phyloP scores from a whole-genome alignment of 2,329 filamentous ascomycete species.

The Cytospora schulzeri region DNA sequence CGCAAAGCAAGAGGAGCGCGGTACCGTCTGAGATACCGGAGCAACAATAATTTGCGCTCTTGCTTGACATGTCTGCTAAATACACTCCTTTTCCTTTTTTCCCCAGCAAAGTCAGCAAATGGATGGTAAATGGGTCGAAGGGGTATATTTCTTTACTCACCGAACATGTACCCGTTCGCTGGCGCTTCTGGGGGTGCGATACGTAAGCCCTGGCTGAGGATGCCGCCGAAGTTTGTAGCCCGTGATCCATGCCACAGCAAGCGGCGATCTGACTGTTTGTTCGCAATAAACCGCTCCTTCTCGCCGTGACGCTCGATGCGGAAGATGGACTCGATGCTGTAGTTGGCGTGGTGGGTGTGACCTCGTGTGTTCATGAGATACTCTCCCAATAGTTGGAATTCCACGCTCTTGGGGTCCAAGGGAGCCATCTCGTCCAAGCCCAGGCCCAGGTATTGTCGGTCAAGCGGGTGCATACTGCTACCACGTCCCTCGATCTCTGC shows the following conservation, averaged over 20 bases:
- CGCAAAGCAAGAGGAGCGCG: conserved; percentile 78
- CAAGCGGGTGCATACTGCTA: conserved; percentile 63
- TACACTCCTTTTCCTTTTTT: conserved; percentile 74
- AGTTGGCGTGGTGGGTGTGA: conserved; percentile 62
- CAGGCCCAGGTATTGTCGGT: conserved; percentile 72
- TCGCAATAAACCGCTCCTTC: conserved; percentile 65
- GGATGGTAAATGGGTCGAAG: too few relatives aligned
- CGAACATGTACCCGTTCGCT: conserved; percentile 82
- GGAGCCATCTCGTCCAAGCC: conserved; percentile 76
- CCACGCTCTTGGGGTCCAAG: conserved; percentile 57
- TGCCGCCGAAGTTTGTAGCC: conserved; percentile 82
- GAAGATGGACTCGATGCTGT: conserved; percentile 75
- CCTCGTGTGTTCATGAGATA: conserved; percentile 72
- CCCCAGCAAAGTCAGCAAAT: too few relatives aligned
- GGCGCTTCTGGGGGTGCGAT: conserved; percentile 87
- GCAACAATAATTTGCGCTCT: conserved; percentile 78
- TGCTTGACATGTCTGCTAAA: conserved; percentile 81
- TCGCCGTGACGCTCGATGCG: conserved; percentile 78
- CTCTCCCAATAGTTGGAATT: conserved; percentile 65
- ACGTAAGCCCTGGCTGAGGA: conserved; percentile 83
- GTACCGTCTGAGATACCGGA: conserved; percentile 63
- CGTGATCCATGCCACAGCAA: conserved; percentile 89
- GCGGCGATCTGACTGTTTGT: conserved; percentile 63
- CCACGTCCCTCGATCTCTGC: conserved; percentile 53
- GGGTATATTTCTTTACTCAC: too few relatives aligned